Conservation (phyloP, 192 early-diverging fungal genomes). For the Dimargaris cristalligena region DNA sequence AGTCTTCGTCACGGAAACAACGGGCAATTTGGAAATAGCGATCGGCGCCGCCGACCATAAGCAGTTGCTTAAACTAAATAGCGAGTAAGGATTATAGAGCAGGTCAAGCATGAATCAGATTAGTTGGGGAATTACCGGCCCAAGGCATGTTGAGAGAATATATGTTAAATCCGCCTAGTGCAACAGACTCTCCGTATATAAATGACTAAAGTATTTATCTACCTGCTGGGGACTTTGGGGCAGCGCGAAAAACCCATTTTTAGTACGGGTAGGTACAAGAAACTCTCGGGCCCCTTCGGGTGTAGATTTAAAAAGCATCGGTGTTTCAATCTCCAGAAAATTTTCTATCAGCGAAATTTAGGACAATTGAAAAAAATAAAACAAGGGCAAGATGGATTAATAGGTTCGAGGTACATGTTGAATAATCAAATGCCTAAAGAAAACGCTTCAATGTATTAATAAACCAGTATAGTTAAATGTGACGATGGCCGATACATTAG, state of each 20-base stretch:
- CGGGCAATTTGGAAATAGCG: constrained; percentile 84
- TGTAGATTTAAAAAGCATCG: constrained; percentile 76
- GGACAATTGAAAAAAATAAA: constrained; percentile 5
- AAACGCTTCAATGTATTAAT: constrained; percentile 11
- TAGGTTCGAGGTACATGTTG: background rate
- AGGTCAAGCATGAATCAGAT: too few relatives aligned
- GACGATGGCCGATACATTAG: constrained; percentile 5
- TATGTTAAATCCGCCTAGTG: too few relatives aligned
- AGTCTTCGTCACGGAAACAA: constrained; percentile 82
- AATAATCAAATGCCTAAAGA: background rate
- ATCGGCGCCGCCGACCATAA: constrained; percentile 81
- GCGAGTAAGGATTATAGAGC: background rate
- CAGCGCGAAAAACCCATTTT: constrained; percentile 65
- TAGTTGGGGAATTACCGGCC: too few relatives aligned
- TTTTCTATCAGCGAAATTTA: constrained; percentile 27
- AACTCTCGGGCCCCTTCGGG: constrained; percentile 89
- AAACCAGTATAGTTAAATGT: background rate
- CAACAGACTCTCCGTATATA: too few relatives aligned
- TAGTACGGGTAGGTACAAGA: constrained; percentile 69
- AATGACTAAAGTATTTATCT: too few relatives aligned
- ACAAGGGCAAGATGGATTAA: constrained; percentile 1
- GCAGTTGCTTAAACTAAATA: constrained; percentile 72
- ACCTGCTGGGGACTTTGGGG: constrained; percentile 83
- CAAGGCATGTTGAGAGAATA: too few relatives aligned
- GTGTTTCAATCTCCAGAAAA: constrained; percentile 88